Conservation (phyloP, 805 yeast species). For the Wickerhamiella domercqiae region DNA sequence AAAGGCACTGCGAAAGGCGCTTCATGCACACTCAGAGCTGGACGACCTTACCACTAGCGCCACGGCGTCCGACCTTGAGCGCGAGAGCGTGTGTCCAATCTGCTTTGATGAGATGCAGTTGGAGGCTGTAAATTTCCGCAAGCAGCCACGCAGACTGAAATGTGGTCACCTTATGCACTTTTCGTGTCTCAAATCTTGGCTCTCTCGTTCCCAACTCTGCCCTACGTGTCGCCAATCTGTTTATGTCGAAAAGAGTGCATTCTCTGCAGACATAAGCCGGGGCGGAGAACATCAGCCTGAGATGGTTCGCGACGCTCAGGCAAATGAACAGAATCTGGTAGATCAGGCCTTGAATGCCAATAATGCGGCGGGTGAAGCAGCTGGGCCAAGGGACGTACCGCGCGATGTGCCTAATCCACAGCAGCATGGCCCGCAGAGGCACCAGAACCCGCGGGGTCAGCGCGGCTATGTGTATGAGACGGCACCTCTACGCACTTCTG, state of each 20-base stretch:
- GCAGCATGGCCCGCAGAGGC: background rate
- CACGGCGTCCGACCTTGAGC: constrained; percentile 39
- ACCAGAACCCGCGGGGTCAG: background rate
- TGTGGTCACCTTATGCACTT: constrained; percentile 84
- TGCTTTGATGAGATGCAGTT: constrained; percentile 81
- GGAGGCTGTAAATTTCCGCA: constrained; percentile 28
- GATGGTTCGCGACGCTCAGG: background rate
- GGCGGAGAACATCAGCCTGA: no score
- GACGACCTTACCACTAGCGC: constrained; percentile 53
- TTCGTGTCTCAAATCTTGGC: constrained; percentile 85
- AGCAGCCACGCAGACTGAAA: constrained; percentile 54
- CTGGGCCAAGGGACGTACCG: no score
- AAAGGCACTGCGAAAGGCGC: constrained; percentile 19
- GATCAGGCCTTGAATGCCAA: background rate
- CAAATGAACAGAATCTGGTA: background rate
- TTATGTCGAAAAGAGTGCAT: background rate
- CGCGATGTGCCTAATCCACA: background rate
- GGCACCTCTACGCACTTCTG: background rate
- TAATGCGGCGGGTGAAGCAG: background rate
- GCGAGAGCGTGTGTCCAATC: constrained; percentile 60
- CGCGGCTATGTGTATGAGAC: background rate
- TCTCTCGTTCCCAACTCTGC: constrained; percentile 81
- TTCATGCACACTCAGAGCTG: constrained; percentile 37
- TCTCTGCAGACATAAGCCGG: no score
- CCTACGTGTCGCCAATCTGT: constrained; percentile 50